These are phyloP conservation scores for Mortierella sp. DNA, from an alignment of 371 early-diverging fungal genomes.

Conservation along the genomic window DNA sequence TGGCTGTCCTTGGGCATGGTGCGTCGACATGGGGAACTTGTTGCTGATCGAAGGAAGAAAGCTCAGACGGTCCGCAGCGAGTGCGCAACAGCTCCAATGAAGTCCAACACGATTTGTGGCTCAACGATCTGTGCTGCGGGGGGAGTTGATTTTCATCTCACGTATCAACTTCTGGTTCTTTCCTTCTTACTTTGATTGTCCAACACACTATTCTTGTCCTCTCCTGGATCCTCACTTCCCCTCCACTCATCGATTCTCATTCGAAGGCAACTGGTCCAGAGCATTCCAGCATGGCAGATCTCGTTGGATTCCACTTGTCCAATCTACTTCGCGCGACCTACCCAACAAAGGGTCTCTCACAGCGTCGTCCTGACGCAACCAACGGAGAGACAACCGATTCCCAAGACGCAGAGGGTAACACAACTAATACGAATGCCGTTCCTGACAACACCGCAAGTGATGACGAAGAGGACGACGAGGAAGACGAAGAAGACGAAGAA, in stretches of 20 bases:
- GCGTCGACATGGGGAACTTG: conserved; percentile 18
- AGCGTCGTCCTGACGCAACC: not conserved
- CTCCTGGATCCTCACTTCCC: too few species aligned
- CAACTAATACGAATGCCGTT: not conserved
- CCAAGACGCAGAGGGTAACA: not conserved
- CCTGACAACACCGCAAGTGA: not conserved
- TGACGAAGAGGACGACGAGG: not conserved
- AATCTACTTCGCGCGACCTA: conserved; percentile 41
- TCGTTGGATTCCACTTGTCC: conserved; percentile 42
- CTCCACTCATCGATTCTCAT: too few species aligned
- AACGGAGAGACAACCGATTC: not conserved
- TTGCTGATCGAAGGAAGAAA: not conserved
- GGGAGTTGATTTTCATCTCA: not conserved
- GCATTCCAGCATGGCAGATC: conserved; percentile 28
- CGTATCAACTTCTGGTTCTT: too few species aligned
- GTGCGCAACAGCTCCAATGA: not conserved
- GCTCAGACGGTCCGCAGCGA: not conserved
- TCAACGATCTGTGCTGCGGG: not conserved
- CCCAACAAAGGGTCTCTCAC: not conserved
- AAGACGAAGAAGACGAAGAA: conserved; percentile 34
- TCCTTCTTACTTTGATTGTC: too few species aligned
- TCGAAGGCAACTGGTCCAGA: not conserved
- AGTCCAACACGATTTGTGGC: conserved; percentile 1
- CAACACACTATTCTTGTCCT: too few species aligned
- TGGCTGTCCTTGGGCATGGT: conserved; percentile 18